A percentile compares a stretch with the other conserved stretches of the same genome.
Evolutionary conservation across 2,329 filamentous ascomycete genomes (phyloP).

Genomic region (Biscogniauxia sp.): DNA sequence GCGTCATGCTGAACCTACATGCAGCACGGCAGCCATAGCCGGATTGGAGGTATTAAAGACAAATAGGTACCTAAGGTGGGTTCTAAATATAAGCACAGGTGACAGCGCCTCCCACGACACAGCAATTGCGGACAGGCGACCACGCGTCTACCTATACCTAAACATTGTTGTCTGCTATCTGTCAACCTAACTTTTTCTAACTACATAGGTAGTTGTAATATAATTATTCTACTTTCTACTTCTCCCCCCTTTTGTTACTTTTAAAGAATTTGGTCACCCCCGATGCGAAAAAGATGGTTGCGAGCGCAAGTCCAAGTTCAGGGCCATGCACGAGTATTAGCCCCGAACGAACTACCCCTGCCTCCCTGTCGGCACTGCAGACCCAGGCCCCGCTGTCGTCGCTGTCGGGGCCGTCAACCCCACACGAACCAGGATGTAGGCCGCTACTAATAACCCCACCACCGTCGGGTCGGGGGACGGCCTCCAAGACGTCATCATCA

Average conservation of each 20-base stretch:
- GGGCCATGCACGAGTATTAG: too few relatives aligned
- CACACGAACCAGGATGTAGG: neutral
- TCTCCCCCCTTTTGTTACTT: too few relatives aligned
- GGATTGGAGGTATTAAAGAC: neutral
- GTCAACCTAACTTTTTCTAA: too few relatives aligned
- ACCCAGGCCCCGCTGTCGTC: neutral
- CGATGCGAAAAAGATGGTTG: too few relatives aligned
- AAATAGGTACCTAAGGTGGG: too few relatives aligned
- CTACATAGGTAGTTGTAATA: too few relatives aligned
- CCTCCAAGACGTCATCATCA: slow-evolving; percentile 16
- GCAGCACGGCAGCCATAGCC: neutral
- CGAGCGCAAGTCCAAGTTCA: too few relatives aligned
- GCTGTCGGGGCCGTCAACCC: neutral
- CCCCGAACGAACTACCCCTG: too few relatives aligned
- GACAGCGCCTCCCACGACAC: neutral
- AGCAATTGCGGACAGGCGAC: neutral
- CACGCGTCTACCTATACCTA: neutral
- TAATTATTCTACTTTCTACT: too few relatives aligned
- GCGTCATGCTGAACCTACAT: neutral
- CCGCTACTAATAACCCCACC: slow-evolving; percentile 24
- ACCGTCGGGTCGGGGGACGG: slow-evolving; percentile 15
- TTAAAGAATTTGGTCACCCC: too few relatives aligned
- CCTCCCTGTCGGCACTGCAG: too few relatives aligned
- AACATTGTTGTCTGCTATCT: too few relatives aligned
- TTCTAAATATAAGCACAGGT: neutral